Evolutionary conservation across 2,329 filamentous ascomycete species (phyloP), one percentile per base, ranked within the genome.

Genomic region (Clonostachys rosea): DNA sequence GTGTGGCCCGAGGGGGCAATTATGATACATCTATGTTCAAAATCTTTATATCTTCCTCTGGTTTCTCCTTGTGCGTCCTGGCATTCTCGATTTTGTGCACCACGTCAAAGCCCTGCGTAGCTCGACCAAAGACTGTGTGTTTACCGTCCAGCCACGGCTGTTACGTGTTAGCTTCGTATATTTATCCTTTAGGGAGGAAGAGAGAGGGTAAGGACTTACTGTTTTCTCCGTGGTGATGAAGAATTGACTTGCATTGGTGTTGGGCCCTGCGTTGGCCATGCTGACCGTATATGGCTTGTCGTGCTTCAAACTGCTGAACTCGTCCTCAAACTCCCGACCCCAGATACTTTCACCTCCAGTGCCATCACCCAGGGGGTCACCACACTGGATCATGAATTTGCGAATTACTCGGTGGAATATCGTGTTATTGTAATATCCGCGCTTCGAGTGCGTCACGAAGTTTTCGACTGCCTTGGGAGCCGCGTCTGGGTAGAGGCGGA

Each of bases 371-470:
- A 91, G 87, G 0, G 95, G 94, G 61, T 99, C 95, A 41, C 94
- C 94, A 44, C 92, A 91, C 66, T 99, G 94, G 40, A 99, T 96
- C 95, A 99, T 99, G 71, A 99, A 99, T 61, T 96, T 96, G 51
- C 88, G 84, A 57, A 99, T 99, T 7, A 99, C 87, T 34, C 94
- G 86, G 67, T 99, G 94, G 76, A 99, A 99, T 56, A 96, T 92
- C 34, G 92, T 91, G 67, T 89, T 89, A 72, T 99, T 97, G 74
- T 99, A 99, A 66, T 99, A 99, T 2, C 89, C 90, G 49, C 84
- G 86, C 59, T 86, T 87, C 4, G 90, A 82, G 59, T 97, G 94
- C 0, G 90, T 95, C 47, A 95, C 89, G 63, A 99, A 99, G 66
- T 99, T 99, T 69, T 99, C 94, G 5, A 99, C 92, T 0, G 95